These are phyloP conservation scores for Nitzschia sp. DNA, from an alignment of 108 stramenopile genomes.

Conservation along the genomic window DNA sequence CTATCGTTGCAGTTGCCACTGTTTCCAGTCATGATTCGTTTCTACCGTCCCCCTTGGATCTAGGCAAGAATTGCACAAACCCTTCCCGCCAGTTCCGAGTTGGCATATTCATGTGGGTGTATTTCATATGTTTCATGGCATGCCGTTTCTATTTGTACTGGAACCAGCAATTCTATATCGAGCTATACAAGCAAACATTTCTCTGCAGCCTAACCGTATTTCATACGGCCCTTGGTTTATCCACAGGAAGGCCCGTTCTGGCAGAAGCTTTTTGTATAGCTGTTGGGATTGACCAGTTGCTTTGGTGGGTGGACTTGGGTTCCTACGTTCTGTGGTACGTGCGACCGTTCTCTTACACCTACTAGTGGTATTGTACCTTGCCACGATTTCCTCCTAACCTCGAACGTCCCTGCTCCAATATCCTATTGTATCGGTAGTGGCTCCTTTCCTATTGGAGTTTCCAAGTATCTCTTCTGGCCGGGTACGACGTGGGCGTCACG, in stretches of 20 bases:
- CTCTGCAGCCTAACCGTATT: conserved; percentile 66
- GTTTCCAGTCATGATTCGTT: conserved; percentile 50
- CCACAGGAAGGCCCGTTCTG: conserved; percentile 50
- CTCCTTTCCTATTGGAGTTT: conserved; percentile 72
- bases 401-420: too few species aligned
- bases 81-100: conserved; percentile 1
- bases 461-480: conserved; percentile 76
- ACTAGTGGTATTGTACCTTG: too few species aligned
- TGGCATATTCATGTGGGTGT: conserved; percentile 32
- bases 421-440: conserved; percentile 20
- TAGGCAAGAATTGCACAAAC: too few species aligned
- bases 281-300: conserved; percentile 75
- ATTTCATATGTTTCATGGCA: conserved; percentile 40
- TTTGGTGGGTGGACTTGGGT: conserved; percentile 62
- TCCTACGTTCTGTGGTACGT: conserved; percentile 6
- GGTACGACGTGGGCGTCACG: conserved; percentile 55
- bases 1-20: conserved; percentile 32
- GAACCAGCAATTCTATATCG: conserved; percentile 46
- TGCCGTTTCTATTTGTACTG: conserved; percentile 42
- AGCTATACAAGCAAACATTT: conserved; percentile 57
- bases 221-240: conserved; percentile 49
- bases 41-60: background rate
- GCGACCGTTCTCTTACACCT: too few species aligned
- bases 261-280: conserved; percentile 61
- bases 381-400: too few species aligned